Evolutionary conservation across 2,329 filamentous ascomycete genomes (phyloP).

Genomic region (Aspergillus nomiae): DNA sequence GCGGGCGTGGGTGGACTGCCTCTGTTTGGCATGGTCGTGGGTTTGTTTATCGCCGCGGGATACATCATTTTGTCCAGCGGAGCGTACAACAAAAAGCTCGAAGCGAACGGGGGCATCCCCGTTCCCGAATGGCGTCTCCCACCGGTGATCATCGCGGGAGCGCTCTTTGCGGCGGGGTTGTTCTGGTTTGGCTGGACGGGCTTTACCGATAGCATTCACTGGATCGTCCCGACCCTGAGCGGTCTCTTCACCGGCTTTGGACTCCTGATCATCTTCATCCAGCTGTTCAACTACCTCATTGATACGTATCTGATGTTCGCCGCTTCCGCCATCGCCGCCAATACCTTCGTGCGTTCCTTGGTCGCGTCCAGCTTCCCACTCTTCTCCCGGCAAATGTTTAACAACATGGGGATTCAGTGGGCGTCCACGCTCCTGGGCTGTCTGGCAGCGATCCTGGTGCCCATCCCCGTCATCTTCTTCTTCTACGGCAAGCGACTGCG

Average conservation of each 20-base stretch:
- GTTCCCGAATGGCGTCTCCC: slow-evolving; percentile 62
- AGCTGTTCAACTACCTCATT: slow-evolving; percentile 61
- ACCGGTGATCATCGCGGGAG: slow-evolving; percentile 55
- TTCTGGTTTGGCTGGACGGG: slow-evolving; percentile 81
- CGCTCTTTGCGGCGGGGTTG: slow-evolving; percentile 60
- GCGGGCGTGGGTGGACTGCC: slow-evolving; percentile 72
- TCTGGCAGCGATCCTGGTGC: slow-evolving; percentile 37
- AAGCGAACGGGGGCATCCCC: slow-evolving; percentile 63
- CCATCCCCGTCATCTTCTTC: slow-evolving; percentile 37
- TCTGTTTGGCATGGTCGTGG: slow-evolving; percentile 81
- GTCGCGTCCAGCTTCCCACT: slow-evolving; percentile 40
- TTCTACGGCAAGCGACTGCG: slow-evolving; percentile 30
- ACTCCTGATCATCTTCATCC: slow-evolving; percentile 60
- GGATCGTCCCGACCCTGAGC: slow-evolving; percentile 45
- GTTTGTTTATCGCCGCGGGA: slow-evolving; percentile 68
- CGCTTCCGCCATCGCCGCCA: slow-evolving; percentile 57
- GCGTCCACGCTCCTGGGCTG: slow-evolving; percentile 41
- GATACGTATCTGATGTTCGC: slow-evolving; percentile 59
- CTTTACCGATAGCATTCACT: slow-evolving; percentile 44
- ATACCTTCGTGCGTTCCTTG: slow-evolving; percentile 50
- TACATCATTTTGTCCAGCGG: slow-evolving; percentile 67
- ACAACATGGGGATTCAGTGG: slow-evolving; percentile 41
- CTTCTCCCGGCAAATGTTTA: slow-evolving; percentile 43
- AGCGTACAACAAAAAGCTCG: slow-evolving; percentile 68
- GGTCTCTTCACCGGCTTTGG: slow-evolving; percentile 61